These are phyloP conservation scores for Cicer arietinum DNA, from an alignment of 306 rosid genomes.

Conservation along the genomic window DNA sequence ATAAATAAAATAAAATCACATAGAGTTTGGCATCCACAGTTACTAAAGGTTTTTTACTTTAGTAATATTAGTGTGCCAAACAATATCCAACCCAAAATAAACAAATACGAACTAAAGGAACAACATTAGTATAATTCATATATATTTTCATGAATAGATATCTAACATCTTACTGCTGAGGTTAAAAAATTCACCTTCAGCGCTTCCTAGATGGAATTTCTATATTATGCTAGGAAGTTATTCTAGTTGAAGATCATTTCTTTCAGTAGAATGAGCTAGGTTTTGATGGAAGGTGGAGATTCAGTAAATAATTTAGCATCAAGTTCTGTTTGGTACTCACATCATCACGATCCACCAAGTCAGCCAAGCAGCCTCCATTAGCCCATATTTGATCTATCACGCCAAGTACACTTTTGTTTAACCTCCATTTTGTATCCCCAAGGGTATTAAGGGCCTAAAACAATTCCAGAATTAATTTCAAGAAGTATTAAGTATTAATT, in stretches of 20 bases:
- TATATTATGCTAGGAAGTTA: not conserved
- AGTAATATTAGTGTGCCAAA: not conserved
- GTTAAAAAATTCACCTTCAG: not conserved
- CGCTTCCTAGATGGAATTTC: constrained; percentile 14
- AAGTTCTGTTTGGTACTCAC: constrained; percentile 56
- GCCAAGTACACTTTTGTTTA: constrained; percentile 76
- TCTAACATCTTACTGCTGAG: not conserved
- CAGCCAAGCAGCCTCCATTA: constrained; percentile 82
- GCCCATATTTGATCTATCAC: constrained; percentile 95
- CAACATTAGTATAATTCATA: not conserved
- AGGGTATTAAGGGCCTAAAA: constrained; percentile 87
- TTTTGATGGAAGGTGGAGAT: constrained; percentile 10
- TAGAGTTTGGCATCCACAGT: too few relatives aligned
- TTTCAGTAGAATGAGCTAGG: not conserved
- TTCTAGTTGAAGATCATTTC: constrained; percentile 24
- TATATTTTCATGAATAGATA: not conserved
- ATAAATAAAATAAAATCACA: too few relatives aligned
- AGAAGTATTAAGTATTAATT: constrained; percentile 1
- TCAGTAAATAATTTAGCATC: constrained; percentile 34
- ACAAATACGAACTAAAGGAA: not conserved
- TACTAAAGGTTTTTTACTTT: not conserved
- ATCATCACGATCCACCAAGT: constrained; percentile 77
- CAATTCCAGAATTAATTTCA: constrained; percentile 43
- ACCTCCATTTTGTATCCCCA: constrained; percentile 90
- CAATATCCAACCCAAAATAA: constrained; percentile 4